Percentiles rank a stretch among this genome's conserved stretches.
phyloP scores from a whole-genome alignment of 1,284 basidiomycete genomes.

The Microbotryum lychnidis-dioicae region DNA sequence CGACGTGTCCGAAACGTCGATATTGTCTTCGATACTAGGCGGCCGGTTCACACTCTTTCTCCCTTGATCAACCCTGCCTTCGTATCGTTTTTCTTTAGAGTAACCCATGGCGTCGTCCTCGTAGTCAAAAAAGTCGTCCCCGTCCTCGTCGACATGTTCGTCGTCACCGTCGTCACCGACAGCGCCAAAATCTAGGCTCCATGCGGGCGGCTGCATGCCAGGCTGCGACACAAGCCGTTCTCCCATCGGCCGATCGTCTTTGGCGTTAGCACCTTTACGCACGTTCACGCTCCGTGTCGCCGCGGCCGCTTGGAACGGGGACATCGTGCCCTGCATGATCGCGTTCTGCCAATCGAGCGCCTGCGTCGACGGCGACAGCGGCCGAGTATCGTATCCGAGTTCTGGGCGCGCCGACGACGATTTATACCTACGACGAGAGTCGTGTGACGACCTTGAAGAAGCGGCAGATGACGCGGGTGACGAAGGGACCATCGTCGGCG shows the following conservation, averaged over 20 bases:
- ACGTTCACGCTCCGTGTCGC: neutral
- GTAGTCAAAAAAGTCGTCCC: neutral
- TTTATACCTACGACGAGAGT: neutral
- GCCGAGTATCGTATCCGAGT: neutral
- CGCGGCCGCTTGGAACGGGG: neutral
- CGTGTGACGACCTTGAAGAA: neutral
- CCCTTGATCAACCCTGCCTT: too few species aligned
- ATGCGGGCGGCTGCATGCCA: too few species aligned
- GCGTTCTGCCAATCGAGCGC: neutral
- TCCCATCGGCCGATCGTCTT: neutral
- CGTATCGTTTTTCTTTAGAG: neutral
- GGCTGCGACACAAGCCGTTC: neutral
- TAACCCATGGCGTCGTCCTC: neutral
- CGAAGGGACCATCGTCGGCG: neutral
- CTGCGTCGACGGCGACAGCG: neutral
- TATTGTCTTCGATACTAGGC: neutral
- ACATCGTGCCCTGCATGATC: neutral
- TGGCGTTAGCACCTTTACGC: neutral
- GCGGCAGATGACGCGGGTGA: neutral
- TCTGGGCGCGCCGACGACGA: too few species aligned
- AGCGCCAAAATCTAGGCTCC: too few species aligned
- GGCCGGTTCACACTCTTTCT: too few species aligned
- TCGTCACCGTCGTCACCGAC: too few species aligned
- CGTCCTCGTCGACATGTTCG: neutral
- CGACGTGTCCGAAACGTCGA: constrained; percentile 21